Base-by-base conservation (phyloP, 148 eudicot genomes). In the Agrostemma githago region DNA sequence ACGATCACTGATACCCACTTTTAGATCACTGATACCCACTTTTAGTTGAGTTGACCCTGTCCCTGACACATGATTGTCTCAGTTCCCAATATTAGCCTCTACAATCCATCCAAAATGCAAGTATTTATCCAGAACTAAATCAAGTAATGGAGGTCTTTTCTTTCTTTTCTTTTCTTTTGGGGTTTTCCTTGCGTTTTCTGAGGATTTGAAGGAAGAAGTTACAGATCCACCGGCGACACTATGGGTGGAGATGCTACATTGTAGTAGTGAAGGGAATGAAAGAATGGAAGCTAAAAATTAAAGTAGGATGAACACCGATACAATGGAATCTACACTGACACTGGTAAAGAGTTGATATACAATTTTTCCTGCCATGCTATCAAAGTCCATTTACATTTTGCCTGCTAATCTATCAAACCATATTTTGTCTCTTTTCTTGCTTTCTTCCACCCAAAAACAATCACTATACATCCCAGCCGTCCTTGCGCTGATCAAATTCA, bases 381-480 rank as follows among this genome's bases (percentile, higher is more conserved):
- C 46, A 51, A 15, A 57, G 66, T 62, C 56, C 70, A 77, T 70
- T 43, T 77, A 71, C 75, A 71, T 26, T 71, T 71, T 70, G 3
- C 75, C 74, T 63, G 68, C 69, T 63, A 70, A 44, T 8, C 20
- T 44, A 44, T 46, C 58, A 46, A 46, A 8, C 9, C 19, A 16
- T 51, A 17, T 26, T 26, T 26, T 26, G 20, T 20, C 26, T 39
- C 59, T n/a, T 44, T 4, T 68, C 34, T 63, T 56, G 51, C 56
- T 59, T 40, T 19, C 64, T 51, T n/a, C 57, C 6, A 26, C 26
- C 74, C 67, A 71, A 19, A 75, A 10, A 48, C 73, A 71, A 14
- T 41, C 43, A 70, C 89, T 95, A 95, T 86, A 85, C 83, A 92
- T 95, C 97, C 99, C 99, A 95, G 44, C 96, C 94, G 74, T 95